These are phyloP conservation scores for Clonostachys chloroleuca DNA, from an alignment of 2,329 filamentous ascomycete genomes.

Conservation along the genomic window DNA sequence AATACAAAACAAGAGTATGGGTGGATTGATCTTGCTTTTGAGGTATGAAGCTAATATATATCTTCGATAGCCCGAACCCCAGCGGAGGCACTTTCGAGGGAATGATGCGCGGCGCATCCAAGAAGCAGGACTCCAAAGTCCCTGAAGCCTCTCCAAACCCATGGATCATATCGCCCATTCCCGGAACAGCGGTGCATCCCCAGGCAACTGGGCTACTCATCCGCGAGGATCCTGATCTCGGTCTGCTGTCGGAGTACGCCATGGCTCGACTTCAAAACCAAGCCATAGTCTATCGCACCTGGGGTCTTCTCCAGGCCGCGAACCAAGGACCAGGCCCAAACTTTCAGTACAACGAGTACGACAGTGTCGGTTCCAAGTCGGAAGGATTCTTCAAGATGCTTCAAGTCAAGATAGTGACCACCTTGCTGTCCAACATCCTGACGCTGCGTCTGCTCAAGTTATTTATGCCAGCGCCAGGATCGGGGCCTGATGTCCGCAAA, in stretches of 20 bases:
- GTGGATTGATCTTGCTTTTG: no score
- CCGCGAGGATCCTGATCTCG: slow-evolving; percentile 1
- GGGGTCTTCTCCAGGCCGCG: slow-evolving; percentile 49
- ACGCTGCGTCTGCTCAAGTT: background rate
- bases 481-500: background rate
- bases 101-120: slow-evolving; percentile 43
- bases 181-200: slow-evolving; percentile 21
- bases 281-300: slow-evolving; percentile 55
- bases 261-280: slow-evolving; percentile 45
- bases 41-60: no score
- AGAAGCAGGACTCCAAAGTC: slow-evolving; percentile 19
- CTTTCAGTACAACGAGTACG: slow-evolving; percentile 54
- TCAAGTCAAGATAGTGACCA: background rate
- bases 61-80: no score
- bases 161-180: slow-evolving; percentile 53
- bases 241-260: slow-evolving; percentile 31
- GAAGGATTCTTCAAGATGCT: background rate
- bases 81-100: slow-evolving; percentile 56
- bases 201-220: background rate
- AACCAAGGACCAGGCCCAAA: slow-evolving; percentile 52
- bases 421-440: background rate
- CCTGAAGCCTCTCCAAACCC: slow-evolving; percentile 23
- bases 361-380: slow-evolving; percentile 9
- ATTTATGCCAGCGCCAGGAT: background rate
- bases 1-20: background rate